Evolutionary conservation across 768 basidiomycete genomes (phyloP), one percentile per base, ranked within the genome.

Genomic region (Favolaschia claudopus): DNA sequence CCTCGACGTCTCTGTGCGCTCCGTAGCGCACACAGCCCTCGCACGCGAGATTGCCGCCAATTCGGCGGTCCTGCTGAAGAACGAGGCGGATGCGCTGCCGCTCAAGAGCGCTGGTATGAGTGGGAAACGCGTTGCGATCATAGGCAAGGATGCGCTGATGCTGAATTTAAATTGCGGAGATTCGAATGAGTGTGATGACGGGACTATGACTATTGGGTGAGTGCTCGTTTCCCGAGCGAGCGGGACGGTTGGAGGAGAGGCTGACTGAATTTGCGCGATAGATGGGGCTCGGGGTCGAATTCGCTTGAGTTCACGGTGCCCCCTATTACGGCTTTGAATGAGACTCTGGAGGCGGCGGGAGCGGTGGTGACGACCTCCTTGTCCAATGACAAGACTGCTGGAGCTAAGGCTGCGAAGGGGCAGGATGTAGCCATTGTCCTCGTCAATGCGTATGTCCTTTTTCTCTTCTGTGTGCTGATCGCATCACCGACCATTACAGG

Each of bases 21-120:
- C 74, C 2, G 74, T 67, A 13, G 76, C 67, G 0, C 83, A 84
- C 63, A 83, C 80, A 1, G 77, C 81, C 4, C 72, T 91, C 17
- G 84, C 81, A 17, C 78, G 80, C 24, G 83, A 89, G 60, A 87
- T 93, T 28, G 91, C 84, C 5, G 80, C 84, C 0, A 85, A 83
- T 0, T 88, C 87, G 0, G 85, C 86, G 1, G 87, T 91, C 19
- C 70, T 92, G 31, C 77, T 91, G 13, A 91, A 91, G 74, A 92
- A 92, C 69, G 74, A 78, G 33, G 70, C 81, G 60, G 76, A 74
- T 7, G 65, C 71, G 17, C 72, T 83, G 14, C 83, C 82, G 5
- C 64, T 80, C 2, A 67, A 79, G n/a, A 72, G 76, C 14, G 74
- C 82, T 32, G 79, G 79, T 19, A 84, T 85, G 31, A n/a, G n/a